These are phyloP conservation scores for Sarcodon aspratus DNA, from an alignment of 768 basidiomycete species.

Conservation along the genomic window DNA sequence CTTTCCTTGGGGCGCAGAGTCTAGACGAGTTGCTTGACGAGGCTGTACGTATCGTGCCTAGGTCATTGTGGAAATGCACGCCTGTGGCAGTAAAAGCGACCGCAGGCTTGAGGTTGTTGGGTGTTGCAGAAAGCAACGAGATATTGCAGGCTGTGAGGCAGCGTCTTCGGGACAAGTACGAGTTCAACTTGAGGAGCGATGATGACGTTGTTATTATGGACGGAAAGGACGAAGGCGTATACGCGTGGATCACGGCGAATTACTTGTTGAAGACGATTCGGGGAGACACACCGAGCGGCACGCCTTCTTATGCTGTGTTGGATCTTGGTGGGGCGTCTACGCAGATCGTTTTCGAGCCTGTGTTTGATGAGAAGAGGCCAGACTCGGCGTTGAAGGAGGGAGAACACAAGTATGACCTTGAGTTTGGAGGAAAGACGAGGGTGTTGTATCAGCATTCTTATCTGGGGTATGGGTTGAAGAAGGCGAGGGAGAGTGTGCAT, in stretches of 20 bases:
- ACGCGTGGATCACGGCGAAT: constrained; percentile 97
- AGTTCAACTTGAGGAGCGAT: constrained; percentile 51
- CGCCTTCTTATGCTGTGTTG: constrained; percentile 74
- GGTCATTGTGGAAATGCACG: constrained; percentile 53
- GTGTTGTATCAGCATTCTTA: constrained; percentile 96
- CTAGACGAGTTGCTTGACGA: constrained; percentile 74
- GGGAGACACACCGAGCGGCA: constrained; percentile 30
- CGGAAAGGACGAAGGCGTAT: constrained; percentile 94
- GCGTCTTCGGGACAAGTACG: constrained; percentile 46
- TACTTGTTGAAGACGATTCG: constrained; percentile 75
- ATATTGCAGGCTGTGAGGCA: constrained; percentile 68
- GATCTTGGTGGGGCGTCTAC: constrained; percentile 96
- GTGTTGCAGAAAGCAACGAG: constrained; percentile 44
- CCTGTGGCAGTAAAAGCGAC: constrained; percentile 90
- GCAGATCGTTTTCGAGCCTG: constrained; percentile 94
- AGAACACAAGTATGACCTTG: constrained; percentile 84
- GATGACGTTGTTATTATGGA: constrained; percentile 87
- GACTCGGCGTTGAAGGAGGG: constrained; percentile 49
- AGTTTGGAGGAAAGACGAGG: constrained; percentile 58
- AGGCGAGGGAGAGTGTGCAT: constrained; percentile 75
- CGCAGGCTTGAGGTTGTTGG: constrained; percentile 74
- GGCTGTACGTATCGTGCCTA: constrained; percentile 71
- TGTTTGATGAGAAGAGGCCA: constrained; percentile 30
- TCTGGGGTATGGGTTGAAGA: constrained; percentile 92
- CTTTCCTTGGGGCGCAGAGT: constrained; percentile 63